These are phyloP conservation scores for Dioscorea cayenensis DNA, from an alignment of 116 monocot genomes.

Conservation along the genomic window DNA sequence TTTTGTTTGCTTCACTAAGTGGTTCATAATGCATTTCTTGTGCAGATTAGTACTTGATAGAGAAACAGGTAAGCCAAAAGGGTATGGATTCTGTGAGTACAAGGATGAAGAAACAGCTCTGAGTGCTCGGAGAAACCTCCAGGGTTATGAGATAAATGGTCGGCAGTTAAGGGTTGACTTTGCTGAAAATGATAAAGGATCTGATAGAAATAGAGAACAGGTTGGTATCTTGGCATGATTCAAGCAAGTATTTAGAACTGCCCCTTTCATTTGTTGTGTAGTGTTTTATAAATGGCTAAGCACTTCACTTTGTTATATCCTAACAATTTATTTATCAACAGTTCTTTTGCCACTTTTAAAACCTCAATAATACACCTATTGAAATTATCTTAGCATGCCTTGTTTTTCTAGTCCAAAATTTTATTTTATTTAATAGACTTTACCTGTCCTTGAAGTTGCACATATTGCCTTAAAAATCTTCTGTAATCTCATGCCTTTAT, in stretches of 20 bases:
- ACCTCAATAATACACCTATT: no score
- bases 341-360: neutral
- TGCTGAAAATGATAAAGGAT: conserved; percentile 91
- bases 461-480: no score
- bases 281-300: neutral
- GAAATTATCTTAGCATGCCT: no score
- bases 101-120: conserved; percentile 98
- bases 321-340: neutral
- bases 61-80: conserved; percentile 96
- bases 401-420: no score
- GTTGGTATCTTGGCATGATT: conserved; percentile 19
- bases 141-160: conserved; percentile 98
- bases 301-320: neutral
- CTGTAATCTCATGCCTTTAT: no score
- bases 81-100: conserved; percentile 98
- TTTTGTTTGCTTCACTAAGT: neutral
- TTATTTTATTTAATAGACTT: no score
- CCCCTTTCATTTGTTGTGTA: neutral
- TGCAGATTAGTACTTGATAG: conserved; percentile 91
- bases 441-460: no score
- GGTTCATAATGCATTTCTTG: neutral
- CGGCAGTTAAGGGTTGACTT: conserved; percentile 97
- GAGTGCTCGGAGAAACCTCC: conserved; percentile 96
- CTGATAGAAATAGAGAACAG: conserved; percentile 85
- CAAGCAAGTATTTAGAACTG: neutral